phyloP scores from a whole-genome alignment of 495 filamentous ascomycete species.

The Penicillium riverlandense region DNA sequence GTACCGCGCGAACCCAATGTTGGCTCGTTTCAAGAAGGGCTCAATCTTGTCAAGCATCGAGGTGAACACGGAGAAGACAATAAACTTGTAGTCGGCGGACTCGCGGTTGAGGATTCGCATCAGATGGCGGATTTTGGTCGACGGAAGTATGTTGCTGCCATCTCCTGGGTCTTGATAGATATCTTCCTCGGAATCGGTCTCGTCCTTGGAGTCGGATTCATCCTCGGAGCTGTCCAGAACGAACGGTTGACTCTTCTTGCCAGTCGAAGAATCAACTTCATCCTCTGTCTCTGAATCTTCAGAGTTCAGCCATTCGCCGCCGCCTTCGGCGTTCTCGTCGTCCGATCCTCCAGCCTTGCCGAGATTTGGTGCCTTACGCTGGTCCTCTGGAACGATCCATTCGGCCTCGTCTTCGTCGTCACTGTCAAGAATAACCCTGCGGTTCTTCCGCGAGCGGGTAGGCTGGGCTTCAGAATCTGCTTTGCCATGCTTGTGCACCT shows the following conservation, averaged over 20 bases:
- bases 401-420: constrained; percentile 64
- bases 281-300: constrained; percentile 53
- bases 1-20: constrained; percentile 77
- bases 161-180: constrained; percentile 37
- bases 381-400: constrained; percentile 64
- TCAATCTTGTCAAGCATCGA: constrained; percentile 96
- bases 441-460: constrained; percentile 42
- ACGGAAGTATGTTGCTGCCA: constrained; percentile 52
- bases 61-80: constrained; percentile 96
- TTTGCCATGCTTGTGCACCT: neutral
- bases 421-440: constrained; percentile 52
- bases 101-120: constrained; percentile 76
- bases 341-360: constrained; percentile 75
- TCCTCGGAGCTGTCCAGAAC: constrained; percentile 14
- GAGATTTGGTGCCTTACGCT: constrained; percentile 49
- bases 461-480: constrained; percentile 9
- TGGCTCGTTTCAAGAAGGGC: constrained; percentile 70
- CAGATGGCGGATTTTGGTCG: constrained; percentile 85
- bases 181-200: constrained; percentile 24
- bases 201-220: constrained; percentile 10
- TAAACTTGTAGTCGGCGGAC: constrained; percentile 76
- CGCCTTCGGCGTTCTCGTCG: constrained; percentile 80
- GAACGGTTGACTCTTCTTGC: constrained; percentile 13
- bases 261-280: constrained; percentile 32
- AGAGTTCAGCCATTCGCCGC: constrained; percentile 67